These are phyloP conservation scores for Lactarius indigo DNA, from an alignment of 768 basidiomycete genomes.

Conservation along the genomic window DNA sequence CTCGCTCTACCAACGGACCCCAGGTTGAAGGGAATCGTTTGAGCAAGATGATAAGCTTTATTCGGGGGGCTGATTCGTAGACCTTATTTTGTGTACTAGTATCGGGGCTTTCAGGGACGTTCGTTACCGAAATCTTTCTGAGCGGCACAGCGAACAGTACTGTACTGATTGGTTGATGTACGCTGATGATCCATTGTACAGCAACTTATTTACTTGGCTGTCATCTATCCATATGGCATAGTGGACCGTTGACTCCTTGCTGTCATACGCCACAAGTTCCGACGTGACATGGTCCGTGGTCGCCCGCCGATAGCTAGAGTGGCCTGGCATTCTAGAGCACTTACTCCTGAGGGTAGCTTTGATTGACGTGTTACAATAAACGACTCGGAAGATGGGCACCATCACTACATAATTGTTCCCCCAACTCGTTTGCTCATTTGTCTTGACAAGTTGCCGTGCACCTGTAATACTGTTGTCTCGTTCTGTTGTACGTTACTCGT, in stretches of 20 bases:
- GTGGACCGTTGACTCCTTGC: not conserved
- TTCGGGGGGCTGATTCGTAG: slow-evolving; percentile 11
- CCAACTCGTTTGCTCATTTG: not conserved
- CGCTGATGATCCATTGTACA: not conserved
- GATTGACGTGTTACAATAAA: not conserved
- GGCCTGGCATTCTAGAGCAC: not conserved
- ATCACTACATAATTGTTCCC: not conserved
- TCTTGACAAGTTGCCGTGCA: not conserved
- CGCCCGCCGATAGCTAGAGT: not conserved
- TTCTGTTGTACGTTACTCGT: not conserved
- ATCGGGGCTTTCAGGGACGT: not conserved
- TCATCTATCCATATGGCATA: not conserved
- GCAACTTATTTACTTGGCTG: not conserved
- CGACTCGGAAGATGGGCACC: not conserved
- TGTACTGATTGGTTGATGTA: not conserved
- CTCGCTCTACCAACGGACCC: not conserved
- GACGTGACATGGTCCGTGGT: not conserved
- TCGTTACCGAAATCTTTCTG: not conserved
- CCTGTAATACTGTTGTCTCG: not conserved
- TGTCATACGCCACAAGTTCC: not conserved
- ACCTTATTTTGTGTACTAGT: not conserved
- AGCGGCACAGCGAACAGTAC: not conserved
- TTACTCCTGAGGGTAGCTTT: not conserved
- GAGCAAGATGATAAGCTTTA: slow-evolving; percentile 17
- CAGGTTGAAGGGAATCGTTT: slow-evolving; percentile 6